These are phyloP conservation scores for Metroxylon sagu DNA, from an alignment of 176 grass and related monocot genomes.

Conservation along the genomic window DNA sequence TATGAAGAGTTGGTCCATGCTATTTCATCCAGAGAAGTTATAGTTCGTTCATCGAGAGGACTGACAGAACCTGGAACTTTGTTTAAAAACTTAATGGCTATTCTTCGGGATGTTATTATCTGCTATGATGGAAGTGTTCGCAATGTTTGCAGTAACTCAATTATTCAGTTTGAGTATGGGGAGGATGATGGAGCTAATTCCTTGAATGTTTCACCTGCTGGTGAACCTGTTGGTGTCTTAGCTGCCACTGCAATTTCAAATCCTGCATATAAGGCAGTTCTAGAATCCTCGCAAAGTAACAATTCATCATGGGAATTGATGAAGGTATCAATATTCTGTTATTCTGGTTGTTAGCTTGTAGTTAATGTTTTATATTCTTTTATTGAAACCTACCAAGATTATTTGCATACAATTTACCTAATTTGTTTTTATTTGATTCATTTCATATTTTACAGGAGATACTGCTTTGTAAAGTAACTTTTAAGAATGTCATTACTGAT, in stretches of 20 bases:
- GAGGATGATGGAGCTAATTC: slow-evolving; percentile 34
- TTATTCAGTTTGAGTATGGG: slow-evolving; percentile 63
- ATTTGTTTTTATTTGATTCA: slow-evolving; percentile 6
- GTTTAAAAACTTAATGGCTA: slow-evolving; percentile 88
- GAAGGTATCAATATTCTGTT: slow-evolving; percentile 45
- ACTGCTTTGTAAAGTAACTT: slow-evolving; percentile 42
- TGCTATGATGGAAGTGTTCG: slow-evolving; percentile 92
- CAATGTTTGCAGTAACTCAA: slow-evolving; percentile 77
- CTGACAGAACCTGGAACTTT: slow-evolving; percentile 86
- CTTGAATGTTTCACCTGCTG: slow-evolving; percentile 40
- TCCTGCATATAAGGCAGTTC: slow-evolving; percentile 75
- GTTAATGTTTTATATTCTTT: no score
- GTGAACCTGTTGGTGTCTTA: slow-evolving; percentile 94
- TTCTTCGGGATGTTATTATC: slow-evolving; percentile 74
- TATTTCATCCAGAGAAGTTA: slow-evolving; percentile 73
- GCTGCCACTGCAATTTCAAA: slow-evolving; percentile 91
- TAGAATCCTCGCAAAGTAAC: slow-evolving; percentile 89
- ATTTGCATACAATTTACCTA: no score
- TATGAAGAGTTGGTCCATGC: slow-evolving; percentile 84
- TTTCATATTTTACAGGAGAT: slow-evolving; percentile 54
- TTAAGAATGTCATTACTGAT: slow-evolving; percentile 59
- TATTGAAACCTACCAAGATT: no score
- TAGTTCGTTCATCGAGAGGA: slow-evolving; percentile 87
- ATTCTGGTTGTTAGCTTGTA: background rate
- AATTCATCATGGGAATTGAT: slow-evolving; percentile 95